These are phyloP conservation scores for Beauveria sp. DNA, from an alignment of 2,329 filamentous ascomycete species.

Conservation along the genomic window DNA sequence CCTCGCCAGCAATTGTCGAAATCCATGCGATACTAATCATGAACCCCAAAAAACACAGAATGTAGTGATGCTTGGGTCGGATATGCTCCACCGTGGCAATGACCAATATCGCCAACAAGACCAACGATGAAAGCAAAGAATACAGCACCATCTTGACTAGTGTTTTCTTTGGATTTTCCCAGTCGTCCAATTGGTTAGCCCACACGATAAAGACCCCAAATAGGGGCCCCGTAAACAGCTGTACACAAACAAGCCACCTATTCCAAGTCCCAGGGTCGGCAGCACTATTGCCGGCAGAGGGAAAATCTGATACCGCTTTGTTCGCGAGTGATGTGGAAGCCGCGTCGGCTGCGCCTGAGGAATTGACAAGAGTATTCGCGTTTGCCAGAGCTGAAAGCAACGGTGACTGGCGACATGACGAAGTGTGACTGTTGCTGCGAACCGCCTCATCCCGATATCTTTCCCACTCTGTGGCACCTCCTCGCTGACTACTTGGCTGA, in stretches of 20 bases:
- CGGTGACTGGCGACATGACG: constrained; percentile 14
- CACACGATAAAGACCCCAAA: constrained; percentile 74
- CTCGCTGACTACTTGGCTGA: neutral
- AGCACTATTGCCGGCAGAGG: constrained; percentile 24
- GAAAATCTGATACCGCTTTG: constrained; percentile 25
- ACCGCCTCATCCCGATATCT: constrained; percentile 40
- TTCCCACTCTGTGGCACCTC: constrained; percentile 48
- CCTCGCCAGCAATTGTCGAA: constrained; percentile 88
- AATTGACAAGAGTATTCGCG: constrained; percentile 15
- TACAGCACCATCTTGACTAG: constrained; percentile 52
- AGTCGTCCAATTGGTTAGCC: constrained; percentile 56
- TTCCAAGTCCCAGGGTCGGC: constrained; percentile 63
- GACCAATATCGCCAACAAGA: constrained; percentile 60
- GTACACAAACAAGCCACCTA: constrained; percentile 78
- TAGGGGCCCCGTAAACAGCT: constrained; percentile 78
- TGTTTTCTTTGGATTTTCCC: constrained; percentile 40
- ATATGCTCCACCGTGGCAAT: constrained; percentile 58
- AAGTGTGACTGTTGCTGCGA: constrained; percentile 18
- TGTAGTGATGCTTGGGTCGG: constrained; percentile 64
- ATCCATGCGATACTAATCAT: constrained; percentile 93
- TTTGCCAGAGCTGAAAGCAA: constrained; percentile 16
- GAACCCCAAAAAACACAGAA: constrained; percentile 86
- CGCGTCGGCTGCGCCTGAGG: neutral
- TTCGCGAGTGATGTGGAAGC: neutral
- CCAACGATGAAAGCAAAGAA: constrained; percentile 60